phyloP scores from a whole-genome alignment of 257 asterid genomes.

The Hygrophila difformis region DNA sequence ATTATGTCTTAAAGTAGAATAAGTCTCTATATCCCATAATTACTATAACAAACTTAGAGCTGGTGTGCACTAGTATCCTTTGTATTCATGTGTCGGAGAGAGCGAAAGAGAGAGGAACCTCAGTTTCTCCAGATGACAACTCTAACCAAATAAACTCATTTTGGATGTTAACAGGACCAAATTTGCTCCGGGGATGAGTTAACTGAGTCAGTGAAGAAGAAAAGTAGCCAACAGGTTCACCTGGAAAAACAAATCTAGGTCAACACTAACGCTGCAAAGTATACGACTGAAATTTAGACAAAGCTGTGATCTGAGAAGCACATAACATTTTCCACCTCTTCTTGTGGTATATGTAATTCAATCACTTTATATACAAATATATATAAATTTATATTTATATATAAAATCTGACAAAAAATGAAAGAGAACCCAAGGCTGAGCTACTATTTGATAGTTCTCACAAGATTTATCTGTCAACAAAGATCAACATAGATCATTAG shows the following conservation, averaged over 20 bases:
- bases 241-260: conserved; percentile 37
- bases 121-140: conserved; percentile 49
- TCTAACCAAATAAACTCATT: conserved; percentile 60
- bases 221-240: conserved; percentile 55
- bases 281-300: not conserved
- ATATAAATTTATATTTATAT: too few relatives aligned
- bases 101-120: conserved; percentile 32
- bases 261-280: conserved; percentile 13
- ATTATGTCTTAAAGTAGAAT: conserved; percentile 5
- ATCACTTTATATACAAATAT: too few relatives aligned
- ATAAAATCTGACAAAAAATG: too few relatives aligned
- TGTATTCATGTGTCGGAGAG: not conserved
- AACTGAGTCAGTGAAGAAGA: conserved; percentile 55
- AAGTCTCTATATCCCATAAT: not conserved
- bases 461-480: too few relatives aligned
- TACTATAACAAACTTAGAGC: conserved; percentile 4
- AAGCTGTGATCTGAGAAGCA: too few relatives aligned
- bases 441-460: too few relatives aligned
- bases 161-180: conserved; percentile 20
- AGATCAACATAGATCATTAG: too few relatives aligned
- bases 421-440: too few relatives aligned
- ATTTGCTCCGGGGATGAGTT: conserved; percentile 28
- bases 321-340: too few relatives aligned
- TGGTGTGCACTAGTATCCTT: not conserved
- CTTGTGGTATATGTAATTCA: too few relatives aligned